Conservation (phyloP, 495 filamentous ascomycete genomes). For the Daldinia concentrica region DNA sequence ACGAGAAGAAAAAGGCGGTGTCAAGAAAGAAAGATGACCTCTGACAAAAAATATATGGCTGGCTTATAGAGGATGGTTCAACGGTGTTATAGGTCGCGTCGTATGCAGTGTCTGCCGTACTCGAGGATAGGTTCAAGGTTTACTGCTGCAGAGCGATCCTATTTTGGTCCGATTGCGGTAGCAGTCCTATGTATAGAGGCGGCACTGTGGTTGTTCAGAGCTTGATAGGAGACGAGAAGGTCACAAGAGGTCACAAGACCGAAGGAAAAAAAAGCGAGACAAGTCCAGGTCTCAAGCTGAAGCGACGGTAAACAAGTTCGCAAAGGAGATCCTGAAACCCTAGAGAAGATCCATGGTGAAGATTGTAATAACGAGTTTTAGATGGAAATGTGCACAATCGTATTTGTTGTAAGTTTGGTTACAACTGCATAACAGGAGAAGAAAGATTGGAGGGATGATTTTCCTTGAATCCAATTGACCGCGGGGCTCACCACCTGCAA, state of each 20-base stretch:
- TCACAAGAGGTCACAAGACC: conserved; percentile 13
- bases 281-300: conserved; percentile 18
- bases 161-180: conserved; percentile 45
- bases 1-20: conserved; percentile 24
- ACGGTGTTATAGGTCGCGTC: conserved; percentile 1
- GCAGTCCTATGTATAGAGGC: conserved; percentile 22
- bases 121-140: conserved; percentile 21
- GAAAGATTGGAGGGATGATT: conserved; percentile 36
- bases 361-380: conserved; percentile 32
- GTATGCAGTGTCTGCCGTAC: not conserved
- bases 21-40: not conserved
- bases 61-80: not conserved
- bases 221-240: conserved; percentile 6
- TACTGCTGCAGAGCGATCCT: conserved; percentile 26
- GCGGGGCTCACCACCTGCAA: conserved; percentile 34
- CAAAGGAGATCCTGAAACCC: conserved; percentile 19
- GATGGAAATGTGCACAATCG: conserved; percentile 33
- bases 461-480: conserved; percentile 31
- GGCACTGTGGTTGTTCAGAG: conserved; percentile 7
- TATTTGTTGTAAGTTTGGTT: conserved; percentile 30
- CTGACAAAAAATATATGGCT: conserved; percentile 10
- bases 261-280: conserved; percentile 15
- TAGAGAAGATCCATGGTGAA: conserved; percentile 47
- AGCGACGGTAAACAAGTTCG: conserved; percentile 10
- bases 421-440: conserved; percentile 30